Evolutionary conservation across 2,329 filamentous ascomycete species (phyloP).

Genomic region (Sporothrix humicola): DNA sequence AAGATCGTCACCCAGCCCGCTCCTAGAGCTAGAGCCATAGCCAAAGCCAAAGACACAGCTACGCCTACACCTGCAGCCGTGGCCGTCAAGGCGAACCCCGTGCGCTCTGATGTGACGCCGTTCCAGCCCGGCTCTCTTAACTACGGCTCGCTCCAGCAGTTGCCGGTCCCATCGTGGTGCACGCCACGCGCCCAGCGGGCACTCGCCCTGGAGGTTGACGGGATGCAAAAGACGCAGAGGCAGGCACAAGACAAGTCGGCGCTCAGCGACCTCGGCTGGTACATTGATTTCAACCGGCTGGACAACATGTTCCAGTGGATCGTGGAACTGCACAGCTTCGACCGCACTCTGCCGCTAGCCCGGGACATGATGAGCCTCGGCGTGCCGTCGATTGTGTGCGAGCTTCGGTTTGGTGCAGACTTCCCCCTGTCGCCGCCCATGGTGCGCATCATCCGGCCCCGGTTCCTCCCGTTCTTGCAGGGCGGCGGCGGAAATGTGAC

Average conservation of each 20-base stretch:
- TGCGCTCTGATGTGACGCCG: constrained; percentile 41
- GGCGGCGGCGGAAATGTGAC: constrained; percentile 90
- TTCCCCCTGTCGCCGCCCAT: constrained; percentile 84
- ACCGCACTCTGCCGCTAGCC: constrained; percentile 69
- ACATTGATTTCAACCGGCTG: constrained; percentile 70
- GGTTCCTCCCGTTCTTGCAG: constrained; percentile 71
- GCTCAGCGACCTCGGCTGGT: constrained; percentile 78
- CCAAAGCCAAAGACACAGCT: too few relatives aligned
- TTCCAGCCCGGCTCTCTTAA: constrained; percentile 74
- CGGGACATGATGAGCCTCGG: constrained; percentile 71
- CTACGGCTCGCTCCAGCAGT: constrained; percentile 63
- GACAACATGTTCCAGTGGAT: constrained; percentile 90
- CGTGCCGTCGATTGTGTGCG: constrained; percentile 73
- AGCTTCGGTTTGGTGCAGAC: constrained; percentile 77
- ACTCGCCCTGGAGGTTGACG: constrained; percentile 68
- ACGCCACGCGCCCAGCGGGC: constrained; percentile 64
- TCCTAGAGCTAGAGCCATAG: too few relatives aligned
- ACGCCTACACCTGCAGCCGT: neutral
- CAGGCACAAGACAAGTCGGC: constrained; percentile 47
- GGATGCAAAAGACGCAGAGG: constrained; percentile 68
- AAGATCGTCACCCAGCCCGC: too few relatives aligned
- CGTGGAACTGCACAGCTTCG: constrained; percentile 85
- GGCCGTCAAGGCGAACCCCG: neutral
- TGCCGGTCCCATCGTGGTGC: constrained; percentile 71
- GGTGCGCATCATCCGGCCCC: constrained; percentile 79